phyloP scores from a whole-genome alignment of 768 basidiomycete species.

The Russula foetens region DNA sequence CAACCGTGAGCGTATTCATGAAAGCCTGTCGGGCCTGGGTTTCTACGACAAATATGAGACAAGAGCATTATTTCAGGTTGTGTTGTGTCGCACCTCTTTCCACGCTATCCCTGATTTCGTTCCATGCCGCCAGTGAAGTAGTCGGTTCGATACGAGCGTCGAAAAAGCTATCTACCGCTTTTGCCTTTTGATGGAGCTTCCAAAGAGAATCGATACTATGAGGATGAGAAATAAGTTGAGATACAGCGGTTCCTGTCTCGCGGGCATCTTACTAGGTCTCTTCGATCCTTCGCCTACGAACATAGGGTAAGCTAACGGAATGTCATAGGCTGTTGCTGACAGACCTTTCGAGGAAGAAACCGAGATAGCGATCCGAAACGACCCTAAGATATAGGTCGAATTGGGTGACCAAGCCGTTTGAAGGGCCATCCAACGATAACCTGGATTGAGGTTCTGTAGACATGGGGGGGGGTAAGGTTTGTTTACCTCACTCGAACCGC shows the following conservation, averaged over 20 bases:
- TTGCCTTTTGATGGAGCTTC: slow-evolving; percentile 64
- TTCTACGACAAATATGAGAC: slow-evolving; percentile 40
- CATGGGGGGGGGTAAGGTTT: neutral
- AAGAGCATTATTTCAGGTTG: neutral
- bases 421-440: slow-evolving; percentile 12
- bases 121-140: slow-evolving; percentile 68
- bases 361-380: slow-evolving; percentile 68
- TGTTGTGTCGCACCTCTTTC: slow-evolving; percentile 51
- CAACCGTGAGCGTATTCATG: slow-evolving; percentile 55
- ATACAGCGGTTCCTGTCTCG: slow-evolving; percentile 4
- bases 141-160: slow-evolving; percentile 64
- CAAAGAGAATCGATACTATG: slow-evolving; percentile 64
- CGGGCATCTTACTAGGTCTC: slow-evolving; percentile 59
- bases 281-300: slow-evolving; percentile 67
- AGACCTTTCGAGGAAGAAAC: slow-evolving; percentile 82
- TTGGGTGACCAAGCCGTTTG: slow-evolving; percentile 47
- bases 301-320: slow-evolving; percentile 13
- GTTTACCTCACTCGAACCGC: neutral
- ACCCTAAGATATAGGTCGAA: slow-evolving; percentile 67
- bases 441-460: slow-evolving; percentile 11
- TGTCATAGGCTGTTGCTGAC: slow-evolving; percentile 20
- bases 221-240: neutral
- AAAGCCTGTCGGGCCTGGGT: slow-evolving; percentile 77
- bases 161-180: slow-evolving; percentile 57
- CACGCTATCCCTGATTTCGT: slow-evolving; percentile 76